Conservation (phyloP, 2,329 filamentous ascomycete species). For the Metarhizium humberi region DNA sequence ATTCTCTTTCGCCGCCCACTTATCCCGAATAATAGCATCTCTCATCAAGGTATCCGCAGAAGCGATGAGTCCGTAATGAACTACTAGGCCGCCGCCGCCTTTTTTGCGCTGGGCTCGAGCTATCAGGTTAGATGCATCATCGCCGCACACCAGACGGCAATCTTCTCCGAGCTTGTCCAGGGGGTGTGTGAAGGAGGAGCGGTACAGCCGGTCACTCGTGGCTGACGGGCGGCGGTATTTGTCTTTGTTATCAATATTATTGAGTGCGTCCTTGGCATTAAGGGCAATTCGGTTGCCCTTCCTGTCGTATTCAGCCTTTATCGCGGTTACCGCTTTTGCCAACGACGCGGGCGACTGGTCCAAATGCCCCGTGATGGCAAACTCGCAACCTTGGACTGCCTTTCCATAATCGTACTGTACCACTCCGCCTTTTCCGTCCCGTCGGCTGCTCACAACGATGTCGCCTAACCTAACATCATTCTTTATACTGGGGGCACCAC, state of each 20-base stretch:
- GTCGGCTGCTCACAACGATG: conserved; percentile 10
- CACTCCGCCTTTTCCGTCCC: conserved; percentile 6
- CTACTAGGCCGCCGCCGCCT: conserved; percentile 1
- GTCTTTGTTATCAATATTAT: background rate
- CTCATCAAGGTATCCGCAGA: background rate
- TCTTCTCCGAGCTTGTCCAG: background rate
- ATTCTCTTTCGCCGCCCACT: conserved; percentile 14
- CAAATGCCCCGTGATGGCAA: conserved; percentile 5
- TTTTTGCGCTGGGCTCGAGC: background rate
- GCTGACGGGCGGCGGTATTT: background rate
- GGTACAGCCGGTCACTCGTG: too few species aligned
- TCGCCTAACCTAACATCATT: conserved; percentile 23
- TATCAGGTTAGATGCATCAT: background rate
- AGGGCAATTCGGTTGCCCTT: conserved; percentile 1
- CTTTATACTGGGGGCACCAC: conserved; percentile 21
- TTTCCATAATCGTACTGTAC: conserved; percentile 16
- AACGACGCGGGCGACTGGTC: conserved; percentile 9
- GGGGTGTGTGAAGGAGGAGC: background rate
- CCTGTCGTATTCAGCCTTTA: background rate
- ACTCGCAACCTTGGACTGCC: conserved; percentile 5
- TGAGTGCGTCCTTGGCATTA: background rate
- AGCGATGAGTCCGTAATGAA: conserved; percentile 12
- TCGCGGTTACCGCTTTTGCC: conserved; percentile 2
- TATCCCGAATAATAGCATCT: conserved; percentile 9
- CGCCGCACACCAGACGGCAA: background rate